Conservation (phyloP, 495 filamentous ascomycete species). For the Apiosordaria backusii region DNA sequence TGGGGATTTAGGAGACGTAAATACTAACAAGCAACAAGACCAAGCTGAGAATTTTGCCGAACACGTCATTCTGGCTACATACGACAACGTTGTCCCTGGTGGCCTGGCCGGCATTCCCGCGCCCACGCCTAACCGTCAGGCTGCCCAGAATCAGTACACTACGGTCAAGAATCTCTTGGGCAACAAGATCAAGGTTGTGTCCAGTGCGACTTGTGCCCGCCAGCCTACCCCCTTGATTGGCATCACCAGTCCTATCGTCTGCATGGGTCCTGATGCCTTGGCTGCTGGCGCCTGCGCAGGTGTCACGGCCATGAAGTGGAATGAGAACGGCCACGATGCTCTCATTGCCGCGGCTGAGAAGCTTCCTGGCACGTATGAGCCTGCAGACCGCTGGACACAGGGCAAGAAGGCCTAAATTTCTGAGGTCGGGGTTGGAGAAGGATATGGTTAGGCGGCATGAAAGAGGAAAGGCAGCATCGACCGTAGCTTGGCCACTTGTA, state of each 20-base stretch:
- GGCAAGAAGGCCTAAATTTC: background rate
- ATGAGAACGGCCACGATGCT: background rate
- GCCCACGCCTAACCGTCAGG: background rate
- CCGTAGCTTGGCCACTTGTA: too few relatives aligned
- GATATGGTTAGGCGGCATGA: background rate
- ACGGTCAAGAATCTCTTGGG: background rate
- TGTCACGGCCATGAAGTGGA: background rate
- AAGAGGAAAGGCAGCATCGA: too few relatives aligned
- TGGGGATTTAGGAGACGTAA: background rate
- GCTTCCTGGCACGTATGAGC: background rate
- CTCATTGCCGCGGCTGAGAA: background rate
- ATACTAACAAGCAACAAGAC: background rate
- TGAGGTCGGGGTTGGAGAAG: too few relatives aligned
- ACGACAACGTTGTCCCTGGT: slow-evolving; percentile 2
- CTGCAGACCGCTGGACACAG: background rate
- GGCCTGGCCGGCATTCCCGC: background rate
- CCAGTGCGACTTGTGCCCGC: background rate
- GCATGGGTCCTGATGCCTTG: slow-evolving; percentile 1
- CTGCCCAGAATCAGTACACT: background rate
- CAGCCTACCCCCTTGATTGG: background rate
- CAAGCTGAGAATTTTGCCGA: slow-evolving; percentile 8
- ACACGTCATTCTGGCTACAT: slow-evolving; percentile 1
- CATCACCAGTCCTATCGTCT: background rate
- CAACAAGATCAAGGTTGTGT: background rate
- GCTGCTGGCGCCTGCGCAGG: background rate